Conservation (phyloP, 495 filamentous ascomycete species). For the Talaromyces proteolyticus region DNA sequence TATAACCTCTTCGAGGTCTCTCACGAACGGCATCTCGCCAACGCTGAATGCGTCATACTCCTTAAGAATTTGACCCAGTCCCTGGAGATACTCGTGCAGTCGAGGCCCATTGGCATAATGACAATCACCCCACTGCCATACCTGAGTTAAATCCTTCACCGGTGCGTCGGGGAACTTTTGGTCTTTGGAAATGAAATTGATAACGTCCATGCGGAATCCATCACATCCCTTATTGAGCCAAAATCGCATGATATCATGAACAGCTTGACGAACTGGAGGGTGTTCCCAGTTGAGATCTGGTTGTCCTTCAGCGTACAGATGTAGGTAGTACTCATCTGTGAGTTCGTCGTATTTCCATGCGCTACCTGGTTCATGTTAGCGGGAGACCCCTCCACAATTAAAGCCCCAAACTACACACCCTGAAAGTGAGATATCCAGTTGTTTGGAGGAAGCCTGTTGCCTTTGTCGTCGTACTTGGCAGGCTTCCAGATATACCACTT, state of each 20-base stretch:
- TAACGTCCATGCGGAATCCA: slow-evolving; percentile 65
- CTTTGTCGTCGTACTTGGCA: slow-evolving; percentile 49
- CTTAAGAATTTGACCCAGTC: slow-evolving; percentile 58
- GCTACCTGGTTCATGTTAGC: slow-evolving; percentile 26
- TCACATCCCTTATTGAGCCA: slow-evolving; percentile 65
- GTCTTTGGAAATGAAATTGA: slow-evolving; percentile 63
- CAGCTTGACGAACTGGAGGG: slow-evolving; percentile 51
- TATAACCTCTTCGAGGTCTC: slow-evolving; percentile 52
- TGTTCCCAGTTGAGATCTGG: slow-evolving; percentile 77
- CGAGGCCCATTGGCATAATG: slow-evolving; percentile 60
- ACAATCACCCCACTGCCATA: slow-evolving; percentile 49
- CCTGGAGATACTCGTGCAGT: slow-evolving; percentile 59
- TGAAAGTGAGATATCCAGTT: slow-evolving; percentile 62
- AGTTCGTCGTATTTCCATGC: slow-evolving; percentile 62
- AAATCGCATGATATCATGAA: slow-evolving; percentile 64
- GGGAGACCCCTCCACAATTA: not conserved
- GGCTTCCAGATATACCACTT: slow-evolving; percentile 74
- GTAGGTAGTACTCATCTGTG: slow-evolving; percentile 65
- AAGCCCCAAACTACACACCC: slow-evolving; percentile 19
- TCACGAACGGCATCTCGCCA: slow-evolving; percentile 63
- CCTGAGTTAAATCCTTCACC: slow-evolving; percentile 39
- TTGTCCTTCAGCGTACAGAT: slow-evolving; percentile 58
- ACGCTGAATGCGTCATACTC: slow-evolving; percentile 65
- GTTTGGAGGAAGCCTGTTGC: slow-evolving; percentile 59
- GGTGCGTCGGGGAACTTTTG: slow-evolving; percentile 56